Evolutionary conservation across 108 stramenopile species (phyloP).

Genomic region (Nannochloropsis salina): DNA sequence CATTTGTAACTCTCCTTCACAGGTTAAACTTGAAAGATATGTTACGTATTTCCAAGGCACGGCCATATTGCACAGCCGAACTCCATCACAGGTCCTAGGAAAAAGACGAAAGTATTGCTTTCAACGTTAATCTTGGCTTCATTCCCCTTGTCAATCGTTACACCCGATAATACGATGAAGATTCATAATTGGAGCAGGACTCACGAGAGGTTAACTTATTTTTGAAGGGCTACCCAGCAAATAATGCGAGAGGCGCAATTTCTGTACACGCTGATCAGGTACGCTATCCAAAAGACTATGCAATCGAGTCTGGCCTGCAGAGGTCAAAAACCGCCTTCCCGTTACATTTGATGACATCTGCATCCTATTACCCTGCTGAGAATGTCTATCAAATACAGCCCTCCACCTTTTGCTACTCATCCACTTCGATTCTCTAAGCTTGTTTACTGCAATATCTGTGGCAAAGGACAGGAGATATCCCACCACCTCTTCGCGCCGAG

Average conservation of each 20-base stretch:
- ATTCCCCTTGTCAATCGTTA: no score
- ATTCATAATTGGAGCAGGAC: no score
- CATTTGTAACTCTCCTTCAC: no score
- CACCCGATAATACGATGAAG: no score
- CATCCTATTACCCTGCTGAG: background rate
- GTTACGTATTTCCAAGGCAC: no score
- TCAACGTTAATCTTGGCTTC: no score
- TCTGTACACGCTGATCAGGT: background rate
- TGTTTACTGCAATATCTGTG: background rate
- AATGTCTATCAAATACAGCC: background rate
- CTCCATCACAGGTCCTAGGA: no score
- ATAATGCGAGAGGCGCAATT: background rate
- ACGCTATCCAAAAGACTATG: background rate
- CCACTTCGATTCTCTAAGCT: background rate
- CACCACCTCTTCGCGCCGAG: background rate
- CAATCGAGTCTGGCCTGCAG: background rate
- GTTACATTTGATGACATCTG: conserved; percentile 12
- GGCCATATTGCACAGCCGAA: no score
- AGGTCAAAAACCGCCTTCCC: background rate
- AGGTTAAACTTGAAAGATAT: no score
- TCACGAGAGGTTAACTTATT: no score
- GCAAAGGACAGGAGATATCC: background rate
- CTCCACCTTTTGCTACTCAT: background rate
- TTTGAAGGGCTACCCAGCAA: background rate
- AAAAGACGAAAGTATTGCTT: no score